phyloP scores from a whole-genome alignment of 139 green algal genomes.

The Mychonastes homosphaera region DNA sequence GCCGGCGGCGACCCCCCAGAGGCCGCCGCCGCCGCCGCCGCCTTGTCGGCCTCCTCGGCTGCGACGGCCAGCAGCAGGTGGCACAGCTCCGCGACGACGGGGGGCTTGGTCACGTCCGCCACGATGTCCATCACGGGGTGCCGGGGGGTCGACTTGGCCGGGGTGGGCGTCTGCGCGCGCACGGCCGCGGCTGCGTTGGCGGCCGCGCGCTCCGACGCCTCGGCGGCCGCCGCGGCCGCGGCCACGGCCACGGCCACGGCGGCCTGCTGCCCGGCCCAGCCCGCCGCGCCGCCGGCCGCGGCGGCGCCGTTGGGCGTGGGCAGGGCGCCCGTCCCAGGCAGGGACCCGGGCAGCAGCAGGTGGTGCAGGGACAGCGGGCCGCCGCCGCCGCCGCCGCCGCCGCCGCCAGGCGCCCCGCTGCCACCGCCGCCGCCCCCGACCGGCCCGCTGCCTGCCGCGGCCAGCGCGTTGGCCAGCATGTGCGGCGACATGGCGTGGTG shows the following conservation, averaged over 20 bases:
- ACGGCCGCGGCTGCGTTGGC: neutral
- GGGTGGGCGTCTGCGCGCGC: neutral
- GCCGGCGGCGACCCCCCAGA: no score
- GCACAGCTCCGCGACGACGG: constrained; percentile 35
- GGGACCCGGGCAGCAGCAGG: constrained; percentile 1
- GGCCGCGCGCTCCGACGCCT: neutral
- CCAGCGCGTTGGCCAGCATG: neutral
- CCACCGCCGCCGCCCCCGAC: neutral
- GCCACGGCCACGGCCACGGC: neutral
- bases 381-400: neutral
- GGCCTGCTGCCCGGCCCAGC: no score
- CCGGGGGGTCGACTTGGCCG: neutral
- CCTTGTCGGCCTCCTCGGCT: constrained; percentile 16
- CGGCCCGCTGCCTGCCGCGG: neutral
- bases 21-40: no score
- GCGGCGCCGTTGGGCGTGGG: no score
- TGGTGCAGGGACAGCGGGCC: neutral
- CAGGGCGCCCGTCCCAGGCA: no score
- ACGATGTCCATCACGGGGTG: constrained; percentile 11
- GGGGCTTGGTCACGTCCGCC: constrained; percentile 25
- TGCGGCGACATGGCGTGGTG: neutral
- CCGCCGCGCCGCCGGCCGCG: no score
- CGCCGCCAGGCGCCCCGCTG: neutral
- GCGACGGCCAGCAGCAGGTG: constrained; percentile 22
- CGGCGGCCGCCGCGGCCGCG: constrained; percentile 2